Evolutionary conservation across 2,329 filamentous ascomycete species (phyloP), one percentile per base, ranked within the genome.

Genomic region (Trichoderma guizhouense): DNA sequence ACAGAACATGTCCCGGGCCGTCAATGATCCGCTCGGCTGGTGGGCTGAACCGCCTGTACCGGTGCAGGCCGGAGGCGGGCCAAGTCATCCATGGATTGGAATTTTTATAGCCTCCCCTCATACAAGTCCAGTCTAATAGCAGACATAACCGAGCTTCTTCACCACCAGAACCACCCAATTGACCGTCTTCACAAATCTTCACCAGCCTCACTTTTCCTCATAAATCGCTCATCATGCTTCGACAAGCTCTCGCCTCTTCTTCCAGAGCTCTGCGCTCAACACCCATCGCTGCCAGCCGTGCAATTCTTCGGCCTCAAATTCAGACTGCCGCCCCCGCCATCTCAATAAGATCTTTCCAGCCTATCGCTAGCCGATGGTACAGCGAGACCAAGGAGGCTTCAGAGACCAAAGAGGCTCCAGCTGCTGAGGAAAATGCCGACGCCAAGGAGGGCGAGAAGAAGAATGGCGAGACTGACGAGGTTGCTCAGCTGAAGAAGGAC

Each of bases 401-500:
- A 15, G 73, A 79, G n/a, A 62, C 75, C 64, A 66, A 66, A n/a
- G 71, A 73, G 2, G 78, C 80, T 72, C 75, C 72, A 79, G 72
- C 79, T 80, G 74, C 77, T 24, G 79, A 79, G 66, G 74, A 75
- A 21, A 77, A 74, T 51, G 73, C 72, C 21, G 75, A 75, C 15
- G 74, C 72, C 30, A 79, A 79, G 58, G 71, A 75, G 15, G 67
- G 67, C 2, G 79, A 81, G 72, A 76, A 74, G 72, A 76, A 74
- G 24, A 76, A 81, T 72, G 76, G 72, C 72, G 79, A 80, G 43
- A 71, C 78, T 11, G 83, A 83, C 71, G 79, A 81, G 55, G 78
- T 85, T 53, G 78, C 81, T 4, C 81, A 83, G 72, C 78, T 87
- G 70, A 86, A 86, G 82, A 87, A 87, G 78, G 80, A 84, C 73